Base-by-base conservation (phyloP, 176 grass and related monocot genomes). In the Oryza nivara region DNA sequence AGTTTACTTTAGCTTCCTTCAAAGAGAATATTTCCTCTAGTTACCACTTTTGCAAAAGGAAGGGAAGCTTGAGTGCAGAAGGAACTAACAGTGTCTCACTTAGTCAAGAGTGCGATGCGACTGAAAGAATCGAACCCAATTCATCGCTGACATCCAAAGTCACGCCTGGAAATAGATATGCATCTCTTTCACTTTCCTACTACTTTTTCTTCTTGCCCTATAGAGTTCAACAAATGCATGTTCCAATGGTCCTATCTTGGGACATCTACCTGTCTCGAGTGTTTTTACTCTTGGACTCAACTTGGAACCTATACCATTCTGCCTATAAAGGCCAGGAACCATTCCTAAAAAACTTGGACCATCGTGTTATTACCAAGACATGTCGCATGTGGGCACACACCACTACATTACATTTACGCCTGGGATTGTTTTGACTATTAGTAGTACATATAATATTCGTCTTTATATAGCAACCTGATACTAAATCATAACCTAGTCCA, bases 91-190 rank as follows among this genome's bases (percentile, higher is more conserved):
- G 4, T 63, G 20, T 63, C n/a, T 58, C 6, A 20, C 2, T 7
- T 6, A 8, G 54, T 8, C 15, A 17, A 58, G 54, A 63, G 58
- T 22, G 9, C 11, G 58, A 3, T 63, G 58, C 9, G 58, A 23
- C n/a, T 23, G 6, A 56, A 32, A 13, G 32, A 32, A 30, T 56
- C 19, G 64, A 19, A 80, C 73, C 46, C 11, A 48, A 67, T 86
- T 68, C 84, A 16, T 28, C 4, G 47, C 70, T 54, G 69, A 11
- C 60, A 28, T 70, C 35, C 22, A 2, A 85, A 68, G 74, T 20
- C 82, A 67, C 12, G 43, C 25, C 43, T 45, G 19, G n/a, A 58
- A 58, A 58, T 20, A 6, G 16, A 6, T 4, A 54, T 58, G 48
- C 48, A 1, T 58, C 52, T 19, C 49, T 52, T 16, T 54, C 51